These are phyloP conservation scores for Globisporangium splendens DNA, from an alignment of 352 stramenopile genomes.

Conservation along the genomic window DNA sequence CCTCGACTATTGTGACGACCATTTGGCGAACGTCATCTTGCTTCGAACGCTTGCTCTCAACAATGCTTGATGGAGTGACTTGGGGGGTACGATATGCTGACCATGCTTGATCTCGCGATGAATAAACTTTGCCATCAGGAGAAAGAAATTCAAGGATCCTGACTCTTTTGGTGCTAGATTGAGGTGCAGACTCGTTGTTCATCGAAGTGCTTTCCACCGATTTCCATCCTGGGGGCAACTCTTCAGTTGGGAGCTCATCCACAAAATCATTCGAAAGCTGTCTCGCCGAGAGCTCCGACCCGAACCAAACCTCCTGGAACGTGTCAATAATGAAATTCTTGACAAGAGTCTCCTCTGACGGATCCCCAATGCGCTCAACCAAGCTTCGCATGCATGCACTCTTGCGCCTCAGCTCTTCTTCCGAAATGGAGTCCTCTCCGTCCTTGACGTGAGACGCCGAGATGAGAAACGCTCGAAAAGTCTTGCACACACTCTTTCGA, in stretches of 20 bases:
- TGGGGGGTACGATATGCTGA: conserved; percentile 41
- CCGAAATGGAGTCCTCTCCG: conserved; percentile 9
- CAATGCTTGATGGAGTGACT: conserved; percentile 59
- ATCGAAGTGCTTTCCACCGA: conserved; percentile 11
- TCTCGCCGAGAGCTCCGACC: conserved; percentile 41
- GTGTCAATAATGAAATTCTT: conserved; percentile 87
- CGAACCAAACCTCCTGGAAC: conserved; percentile 87
- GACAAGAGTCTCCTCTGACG: conserved; percentile 62
- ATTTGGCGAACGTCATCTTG: conserved; percentile 54
- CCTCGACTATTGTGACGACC: conserved; percentile 71
- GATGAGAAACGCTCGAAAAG: conserved; percentile 56
- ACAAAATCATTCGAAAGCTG: conserved; percentile 44
- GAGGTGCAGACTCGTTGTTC: conserved; percentile 1
- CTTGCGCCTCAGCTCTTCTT: conserved; percentile 41
- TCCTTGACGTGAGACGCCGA: conserved; percentile 6
- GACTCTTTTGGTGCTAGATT: background rate
- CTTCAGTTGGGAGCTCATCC: conserved; percentile 18
- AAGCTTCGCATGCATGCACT: conserved; percentile 71
- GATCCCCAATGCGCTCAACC: conserved; percentile 73
- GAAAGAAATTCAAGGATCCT: conserved; percentile 41
- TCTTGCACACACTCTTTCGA: conserved; percentile 82
- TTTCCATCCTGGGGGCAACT: conserved; percentile 55
- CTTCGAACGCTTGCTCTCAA: conserved; percentile 62
- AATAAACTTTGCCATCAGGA: conserved; percentile 43
- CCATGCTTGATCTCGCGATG: conserved; percentile 63